phyloP scores from a whole-genome alignment of 129 eudicot species.

The Lactuca sativa region DNA sequence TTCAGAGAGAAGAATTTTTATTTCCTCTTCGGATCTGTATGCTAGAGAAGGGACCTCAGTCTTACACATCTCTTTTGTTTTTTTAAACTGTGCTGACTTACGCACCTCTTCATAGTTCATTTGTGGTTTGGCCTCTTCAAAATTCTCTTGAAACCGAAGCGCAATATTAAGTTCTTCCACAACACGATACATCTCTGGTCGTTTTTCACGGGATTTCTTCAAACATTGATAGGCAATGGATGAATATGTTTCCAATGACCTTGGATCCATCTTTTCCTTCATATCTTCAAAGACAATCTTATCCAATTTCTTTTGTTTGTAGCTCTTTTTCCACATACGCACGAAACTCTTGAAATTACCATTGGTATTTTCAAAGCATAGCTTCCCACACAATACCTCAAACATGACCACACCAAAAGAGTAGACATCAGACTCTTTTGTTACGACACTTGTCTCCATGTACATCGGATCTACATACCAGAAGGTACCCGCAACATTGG shows the following conservation, averaged over 20 bases:
- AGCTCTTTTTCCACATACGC: not conserved
- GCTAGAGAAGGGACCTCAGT: not conserved
- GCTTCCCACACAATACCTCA: too few relatives aligned
- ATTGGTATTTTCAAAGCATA: not conserved
- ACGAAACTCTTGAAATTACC: not conserved
- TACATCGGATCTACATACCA: slow-evolving; percentile 10
- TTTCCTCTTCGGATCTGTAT: slow-evolving; percentile 4
- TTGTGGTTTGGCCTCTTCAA: not conserved
- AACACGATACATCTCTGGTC: not conserved
- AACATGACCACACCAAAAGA: too few relatives aligned
- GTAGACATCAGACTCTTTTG: slow-evolving; percentile 11
- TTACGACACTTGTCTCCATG: slow-evolving; percentile 1
- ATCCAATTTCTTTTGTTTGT: not conserved
- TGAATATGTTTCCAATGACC: slow-evolving; percentile 2
- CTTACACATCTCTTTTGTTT: not conserved
- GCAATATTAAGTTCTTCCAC: not conserved
- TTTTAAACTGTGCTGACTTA: too few relatives aligned
- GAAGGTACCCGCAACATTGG: slow-evolving; percentile 5
- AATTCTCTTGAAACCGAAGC: not conserved
- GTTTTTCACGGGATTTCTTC: not conserved
- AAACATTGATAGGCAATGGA: slow-evolving; percentile 12
- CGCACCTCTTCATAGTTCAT: not conserved
- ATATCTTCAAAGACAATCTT: not conserved
- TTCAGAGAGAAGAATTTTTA: not conserved
- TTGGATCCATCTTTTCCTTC: not conserved